Base-by-base conservation (phyloP, 345 rosid genomes). In the Heritiera littoralis region DNA sequence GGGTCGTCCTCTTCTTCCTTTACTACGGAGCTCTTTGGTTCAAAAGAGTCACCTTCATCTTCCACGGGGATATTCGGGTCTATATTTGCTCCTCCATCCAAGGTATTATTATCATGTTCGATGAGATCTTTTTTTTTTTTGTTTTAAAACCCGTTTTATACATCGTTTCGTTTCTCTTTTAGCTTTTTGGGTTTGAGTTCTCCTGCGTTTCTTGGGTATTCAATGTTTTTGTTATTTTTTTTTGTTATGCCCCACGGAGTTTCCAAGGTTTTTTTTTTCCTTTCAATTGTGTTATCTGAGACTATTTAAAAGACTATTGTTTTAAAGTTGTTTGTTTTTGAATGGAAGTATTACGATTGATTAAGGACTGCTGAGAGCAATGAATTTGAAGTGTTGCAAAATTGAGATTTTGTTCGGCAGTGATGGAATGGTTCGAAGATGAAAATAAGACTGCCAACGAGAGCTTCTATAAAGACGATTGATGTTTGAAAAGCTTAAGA, bases 1-100 rank as follows among this genome's bases (percentile, higher is more conserved):
- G 86, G 84, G 46, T 83, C 90, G 0, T 75, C 90, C 3, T 81
- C 92, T 10, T 81, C 91, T 35, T 87, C 96, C 0, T 77, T 90
- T 45, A 83, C 91, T 45, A 83, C 88, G 68, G 90, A 94, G 81
- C 87, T 94, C 84, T 94, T 94, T 83, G 95, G 94, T 13, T 84
- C 92, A 20, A 86, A 83, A 78, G 94, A 91, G 17, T 78, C 90
- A 4, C 83, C 92, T 52, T 72, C 95, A 4, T 85, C 94, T 12
- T 83, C 91, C 15, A 43, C 91, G 5, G 91, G 86, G 75, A 78
- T 92, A 75, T 87, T 92, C 79, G 88, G 85, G 28, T 88, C 97
- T 10, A 86, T 92, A 59, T 92, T 94, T 77, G 80, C 89, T 48
- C 92, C 94, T 77, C 79, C 89, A 15, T 55, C 93, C 2, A 81